Evolutionary conservation across 352 stramenopile genomes (phyloP).

Genomic region (Pythium brassicae): DNA sequence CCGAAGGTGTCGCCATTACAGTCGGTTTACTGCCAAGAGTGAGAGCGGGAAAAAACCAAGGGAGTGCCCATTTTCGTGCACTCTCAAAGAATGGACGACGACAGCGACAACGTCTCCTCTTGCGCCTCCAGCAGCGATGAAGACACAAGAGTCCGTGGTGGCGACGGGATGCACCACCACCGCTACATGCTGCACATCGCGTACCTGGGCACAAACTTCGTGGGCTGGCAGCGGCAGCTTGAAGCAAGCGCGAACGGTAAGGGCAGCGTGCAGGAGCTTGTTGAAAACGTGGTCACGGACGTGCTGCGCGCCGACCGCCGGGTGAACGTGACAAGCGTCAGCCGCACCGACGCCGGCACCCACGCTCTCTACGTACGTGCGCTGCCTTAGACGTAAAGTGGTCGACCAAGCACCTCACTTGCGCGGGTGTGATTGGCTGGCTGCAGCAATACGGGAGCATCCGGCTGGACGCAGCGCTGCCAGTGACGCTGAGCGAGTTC

Average conservation of each 20-base stretch:
- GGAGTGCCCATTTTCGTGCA: no score
- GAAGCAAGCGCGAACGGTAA: conserved; percentile 41
- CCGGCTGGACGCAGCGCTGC: conserved; percentile 35
- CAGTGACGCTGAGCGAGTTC: conserved; percentile 36
- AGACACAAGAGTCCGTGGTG: no score
- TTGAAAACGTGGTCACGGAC: conserved; percentile 65
- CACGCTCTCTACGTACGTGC: conserved; percentile 74
- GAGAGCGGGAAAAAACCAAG: neutral
- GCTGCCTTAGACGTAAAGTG: no score
- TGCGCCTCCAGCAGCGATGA: neutral
- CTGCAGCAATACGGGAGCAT: conserved; percentile 83
- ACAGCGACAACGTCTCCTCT: neutral
- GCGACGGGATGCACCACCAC: conserved; percentile 1
- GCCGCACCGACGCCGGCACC: conserved; percentile 78
- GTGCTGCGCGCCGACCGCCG: conserved; percentile 35
- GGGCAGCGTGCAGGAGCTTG: conserved; percentile 74
- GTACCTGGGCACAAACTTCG: conserved; percentile 70
- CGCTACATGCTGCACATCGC: conserved; percentile 72
- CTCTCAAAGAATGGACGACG: conserved; percentile 1
- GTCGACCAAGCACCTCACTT: no score
- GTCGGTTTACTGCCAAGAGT: no score
- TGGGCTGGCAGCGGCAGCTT: conserved; percentile 77
- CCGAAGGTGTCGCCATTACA: no score
- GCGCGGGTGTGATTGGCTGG: no score
- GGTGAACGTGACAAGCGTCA: conserved; percentile 82